Conservation (phyloP, 768 basidiomycete genomes). For the Agrocybe praecox region DNA sequence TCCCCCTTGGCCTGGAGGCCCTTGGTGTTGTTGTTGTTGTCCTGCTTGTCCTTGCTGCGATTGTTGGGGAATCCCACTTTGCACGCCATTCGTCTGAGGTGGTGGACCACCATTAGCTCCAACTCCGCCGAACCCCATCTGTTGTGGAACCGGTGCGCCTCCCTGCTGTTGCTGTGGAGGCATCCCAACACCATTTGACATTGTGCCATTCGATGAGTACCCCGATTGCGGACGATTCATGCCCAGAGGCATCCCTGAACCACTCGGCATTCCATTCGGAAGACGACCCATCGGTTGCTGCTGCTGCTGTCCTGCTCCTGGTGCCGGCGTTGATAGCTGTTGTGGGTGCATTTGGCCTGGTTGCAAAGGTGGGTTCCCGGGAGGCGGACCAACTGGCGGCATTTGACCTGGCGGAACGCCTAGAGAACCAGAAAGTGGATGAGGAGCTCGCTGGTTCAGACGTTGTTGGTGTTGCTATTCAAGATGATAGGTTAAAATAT, state of each 20-base stretch:
- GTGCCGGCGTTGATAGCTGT: background rate
- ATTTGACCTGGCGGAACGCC: background rate
- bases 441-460: background rate
- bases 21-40: conserved; percentile 19
- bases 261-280: conserved; percentile 13
- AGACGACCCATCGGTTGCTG: conserved; percentile 16
- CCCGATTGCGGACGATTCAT: conserved; percentile 16
- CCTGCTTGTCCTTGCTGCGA: background rate
- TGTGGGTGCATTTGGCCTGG: conserved; percentile 19
- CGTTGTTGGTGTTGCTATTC: conserved; percentile 17
- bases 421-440: too few relatives aligned
- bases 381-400: background rate
- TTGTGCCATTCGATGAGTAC: conserved; percentile 25
- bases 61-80: conserved; percentile 26
- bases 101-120: conserved; percentile 18
- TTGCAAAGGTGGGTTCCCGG: conserved; percentile 16
- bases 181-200: conserved; percentile 26
- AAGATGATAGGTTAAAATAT: conserved; percentile 5
- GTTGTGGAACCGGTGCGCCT: background rate
- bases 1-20: background rate
- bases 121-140: conserved; percentile 28
- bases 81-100: conserved; percentile 46
- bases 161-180: conserved; percentile 22
- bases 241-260: conserved; percentile 9
- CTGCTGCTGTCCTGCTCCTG: background rate